These are phyloP conservation scores for Lactifluus echinatus DNA, from an alignment of 768 basidiomycete species.

Conservation along the genomic window DNA sequence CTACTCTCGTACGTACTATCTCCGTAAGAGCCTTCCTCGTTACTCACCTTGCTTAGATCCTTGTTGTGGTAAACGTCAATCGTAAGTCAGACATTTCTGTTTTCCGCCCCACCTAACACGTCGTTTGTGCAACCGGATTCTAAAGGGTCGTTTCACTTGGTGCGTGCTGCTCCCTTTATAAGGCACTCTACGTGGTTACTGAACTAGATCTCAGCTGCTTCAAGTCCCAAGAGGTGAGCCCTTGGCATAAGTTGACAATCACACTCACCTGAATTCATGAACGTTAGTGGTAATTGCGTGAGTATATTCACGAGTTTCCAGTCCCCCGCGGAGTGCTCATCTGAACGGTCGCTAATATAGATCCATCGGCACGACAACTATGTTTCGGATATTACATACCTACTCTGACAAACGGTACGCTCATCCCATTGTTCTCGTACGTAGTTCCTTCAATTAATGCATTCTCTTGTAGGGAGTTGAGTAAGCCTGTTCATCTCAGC, in stretches of 20 bases:
- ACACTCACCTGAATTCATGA: neutral
- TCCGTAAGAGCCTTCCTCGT: too few species aligned
- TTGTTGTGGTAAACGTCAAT: neutral
- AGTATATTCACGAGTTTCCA: neutral
- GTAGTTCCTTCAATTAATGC: neutral
- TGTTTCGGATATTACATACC: neutral
- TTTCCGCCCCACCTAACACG: neutral
- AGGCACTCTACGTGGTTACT: neutral
- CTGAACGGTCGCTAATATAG: neutral
- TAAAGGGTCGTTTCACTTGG: neutral
- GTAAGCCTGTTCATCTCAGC: neutral
- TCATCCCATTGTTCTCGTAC: too few species aligned
- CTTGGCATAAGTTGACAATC: too few species aligned
- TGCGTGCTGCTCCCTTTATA: neutral
- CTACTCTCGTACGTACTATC: neutral
- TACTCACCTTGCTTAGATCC: neutral
- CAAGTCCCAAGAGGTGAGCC: slow-evolving; percentile 3
- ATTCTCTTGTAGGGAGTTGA: neutral
- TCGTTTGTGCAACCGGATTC: too few species aligned
- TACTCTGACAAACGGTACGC: neutral
- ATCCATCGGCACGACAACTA: neutral
- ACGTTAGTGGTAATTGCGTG: slow-evolving; percentile 1
- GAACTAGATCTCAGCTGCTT: neutral
- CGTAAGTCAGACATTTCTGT: neutral
- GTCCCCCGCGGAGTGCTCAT: neutral